These are phyloP conservation scores for Tinospora cordifolia DNA, from an alignment of 164 flowering plant species.

Conservation along the genomic window DNA sequence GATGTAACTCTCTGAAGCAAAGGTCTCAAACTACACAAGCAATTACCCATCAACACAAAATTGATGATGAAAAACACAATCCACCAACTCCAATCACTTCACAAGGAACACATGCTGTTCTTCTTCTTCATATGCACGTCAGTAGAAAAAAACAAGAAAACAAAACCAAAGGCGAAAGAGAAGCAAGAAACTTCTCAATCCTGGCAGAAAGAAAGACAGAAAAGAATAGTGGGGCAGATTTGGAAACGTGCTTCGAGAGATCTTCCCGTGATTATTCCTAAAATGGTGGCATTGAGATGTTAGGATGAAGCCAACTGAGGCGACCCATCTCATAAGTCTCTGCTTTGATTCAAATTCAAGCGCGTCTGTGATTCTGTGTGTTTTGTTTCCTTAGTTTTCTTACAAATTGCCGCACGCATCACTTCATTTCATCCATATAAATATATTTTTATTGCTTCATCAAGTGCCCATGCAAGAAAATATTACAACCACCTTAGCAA, in stretches of 20 bases:
- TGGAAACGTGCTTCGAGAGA: not conserved
- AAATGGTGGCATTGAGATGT: not conserved
- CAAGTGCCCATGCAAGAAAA: conserved; percentile 1
- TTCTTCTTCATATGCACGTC: not conserved
- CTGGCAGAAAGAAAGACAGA: not conserved
- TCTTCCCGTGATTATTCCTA: not conserved
- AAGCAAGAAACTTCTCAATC: not conserved
- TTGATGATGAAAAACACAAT: not conserved
- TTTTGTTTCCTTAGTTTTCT: not conserved
- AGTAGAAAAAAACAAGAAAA: not conserved
- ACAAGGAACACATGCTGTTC: not conserved
- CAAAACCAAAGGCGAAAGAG: not conserved
- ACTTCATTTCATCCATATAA: not conserved
- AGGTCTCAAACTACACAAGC: conserved; percentile 46
- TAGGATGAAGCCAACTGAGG: not conserved
- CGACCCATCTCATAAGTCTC: not conserved
- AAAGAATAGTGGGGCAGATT: not conserved
- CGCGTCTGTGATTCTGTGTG: not conserved
- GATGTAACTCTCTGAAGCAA: conserved; percentile 50
- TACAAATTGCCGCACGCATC: not conserved
- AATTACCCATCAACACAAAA: conserved; percentile 47
- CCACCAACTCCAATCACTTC: not conserved
- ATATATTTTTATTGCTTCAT: not conserved
- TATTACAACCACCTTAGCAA: not conserved
- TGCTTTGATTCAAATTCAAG: not conserved